phyloP scores from a whole-genome alignment of 148 eudicot species.

The Rhododendron ferrugineum region DNA sequence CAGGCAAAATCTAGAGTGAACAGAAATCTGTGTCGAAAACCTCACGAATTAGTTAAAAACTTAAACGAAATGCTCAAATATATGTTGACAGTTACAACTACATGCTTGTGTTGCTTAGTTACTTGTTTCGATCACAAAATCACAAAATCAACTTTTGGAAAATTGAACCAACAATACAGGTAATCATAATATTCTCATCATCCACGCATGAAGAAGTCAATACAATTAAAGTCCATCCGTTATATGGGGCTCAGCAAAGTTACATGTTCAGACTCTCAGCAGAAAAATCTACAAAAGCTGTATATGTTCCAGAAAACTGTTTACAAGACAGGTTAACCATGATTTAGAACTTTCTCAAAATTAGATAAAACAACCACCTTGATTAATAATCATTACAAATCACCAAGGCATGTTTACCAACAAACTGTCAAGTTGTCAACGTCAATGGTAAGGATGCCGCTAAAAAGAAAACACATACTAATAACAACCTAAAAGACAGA shows the following conservation, averaged over 20 bases:
- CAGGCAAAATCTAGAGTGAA: not conserved
- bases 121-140: not conserved
- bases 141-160: not conserved
- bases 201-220: not conserved
- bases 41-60: not conserved
- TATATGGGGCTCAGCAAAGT: not conserved
- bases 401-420: not conserved
- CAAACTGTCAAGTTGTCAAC: not conserved
- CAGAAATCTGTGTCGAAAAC: not conserved
- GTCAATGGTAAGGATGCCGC: not conserved
- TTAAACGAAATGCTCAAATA: not conserved
- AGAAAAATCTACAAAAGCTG: not conserved
- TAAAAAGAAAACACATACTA: not conserved
- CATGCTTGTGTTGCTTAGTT: not conserved
- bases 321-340: not conserved
- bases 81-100: not conserved
- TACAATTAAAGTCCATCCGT: not conserved
- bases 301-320: not conserved
- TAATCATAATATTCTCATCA: not conserved
- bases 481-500: not conserved
- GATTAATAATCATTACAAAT: not conserved
- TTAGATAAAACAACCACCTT: not conserved
- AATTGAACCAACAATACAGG: not conserved
- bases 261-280: not conserved
- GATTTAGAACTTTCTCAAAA: not conserved